These are phyloP conservation scores for Puccinia novopanici DNA, from an alignment of 1,284 basidiomycete genomes.

Conservation along the genomic window DNA sequence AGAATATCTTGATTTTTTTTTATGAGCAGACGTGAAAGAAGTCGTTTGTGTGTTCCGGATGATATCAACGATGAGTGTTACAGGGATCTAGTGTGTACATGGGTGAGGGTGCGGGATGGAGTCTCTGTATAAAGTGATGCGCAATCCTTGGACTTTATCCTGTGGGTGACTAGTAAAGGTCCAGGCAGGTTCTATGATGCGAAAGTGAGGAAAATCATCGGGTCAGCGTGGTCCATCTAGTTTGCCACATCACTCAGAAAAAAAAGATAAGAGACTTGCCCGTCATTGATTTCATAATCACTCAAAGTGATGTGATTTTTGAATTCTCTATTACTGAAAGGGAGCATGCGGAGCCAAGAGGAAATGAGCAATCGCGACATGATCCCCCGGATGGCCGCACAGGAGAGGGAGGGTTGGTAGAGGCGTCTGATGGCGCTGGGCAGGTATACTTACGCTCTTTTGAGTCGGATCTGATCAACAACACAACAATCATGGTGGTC, in stretches of 20 bases:
- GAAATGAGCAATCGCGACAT: slow-evolving; percentile 58
- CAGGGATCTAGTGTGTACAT: background rate
- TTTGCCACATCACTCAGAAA: background rate
- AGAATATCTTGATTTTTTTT: background rate
- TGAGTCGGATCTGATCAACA: slow-evolving; percentile 77
- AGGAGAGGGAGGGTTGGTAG: too few species aligned
- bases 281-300: slow-evolving; percentile 93
- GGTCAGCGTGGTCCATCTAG: background rate
- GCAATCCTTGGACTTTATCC: background rate
- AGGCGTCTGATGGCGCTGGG: slow-evolving; percentile 65
- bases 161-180: slow-evolving; percentile 11
- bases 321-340: slow-evolving; percentile 52
- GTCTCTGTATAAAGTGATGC: background rate
- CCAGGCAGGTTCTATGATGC: slow-evolving; percentile 9
- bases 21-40: too few species aligned
- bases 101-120: background rate
- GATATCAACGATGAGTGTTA: too few species aligned
- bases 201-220: background rate
- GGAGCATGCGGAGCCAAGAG: too few species aligned
- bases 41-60: too few species aligned
- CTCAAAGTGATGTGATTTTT: slow-evolving; percentile 75
- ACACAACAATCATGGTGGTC: background rate
- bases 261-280: slow-evolving; percentile 58
- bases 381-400: too few species aligned
- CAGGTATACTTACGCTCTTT: slow-evolving; percentile 81